phyloP scores from a whole-genome alignment of 257 asterid species.

The Solanum clarkiae region DNA sequence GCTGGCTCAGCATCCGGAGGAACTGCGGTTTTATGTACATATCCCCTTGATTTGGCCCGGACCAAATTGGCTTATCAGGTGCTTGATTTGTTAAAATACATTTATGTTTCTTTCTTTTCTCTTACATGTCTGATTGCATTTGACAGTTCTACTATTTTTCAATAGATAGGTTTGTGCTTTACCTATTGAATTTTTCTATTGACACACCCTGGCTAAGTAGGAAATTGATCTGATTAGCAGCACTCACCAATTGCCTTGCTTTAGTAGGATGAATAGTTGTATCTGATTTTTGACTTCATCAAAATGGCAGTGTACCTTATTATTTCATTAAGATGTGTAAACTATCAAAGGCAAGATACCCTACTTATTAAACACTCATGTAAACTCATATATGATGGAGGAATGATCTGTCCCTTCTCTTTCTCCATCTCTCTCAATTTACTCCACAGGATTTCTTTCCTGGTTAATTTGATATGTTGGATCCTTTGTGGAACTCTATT shows the following conservation, averaged over 20 bases:
- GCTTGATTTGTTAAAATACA: background rate
- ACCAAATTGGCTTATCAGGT: conserved; percentile 99
- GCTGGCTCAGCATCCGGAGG: conserved; percentile 99
- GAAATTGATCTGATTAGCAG: background rate
- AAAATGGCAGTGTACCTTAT: background rate
- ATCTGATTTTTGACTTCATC: background rate
- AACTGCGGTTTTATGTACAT: conserved; percentile 95
- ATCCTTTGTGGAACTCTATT: background rate
- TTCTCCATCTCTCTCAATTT: background rate
- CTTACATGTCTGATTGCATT: background rate
- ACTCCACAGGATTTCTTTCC: background rate
- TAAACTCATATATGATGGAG: background rate
- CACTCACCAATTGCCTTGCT: background rate
- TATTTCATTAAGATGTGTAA: background rate
- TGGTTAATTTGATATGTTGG: background rate
- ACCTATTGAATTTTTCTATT: background rate
- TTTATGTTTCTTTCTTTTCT: background rate
- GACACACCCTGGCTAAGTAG: background rate
- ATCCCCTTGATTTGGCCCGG: conserved; percentile 96
- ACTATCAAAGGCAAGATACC: background rate
- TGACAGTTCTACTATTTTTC: background rate
- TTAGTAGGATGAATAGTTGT: background rate
- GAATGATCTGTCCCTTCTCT: background rate
- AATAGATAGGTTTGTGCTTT: background rate
- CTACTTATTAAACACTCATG: background rate